These are phyloP conservation scores for Nemania serpens DNA, from an alignment of 2,329 filamentous ascomycete genomes.

Conservation along the genomic window DNA sequence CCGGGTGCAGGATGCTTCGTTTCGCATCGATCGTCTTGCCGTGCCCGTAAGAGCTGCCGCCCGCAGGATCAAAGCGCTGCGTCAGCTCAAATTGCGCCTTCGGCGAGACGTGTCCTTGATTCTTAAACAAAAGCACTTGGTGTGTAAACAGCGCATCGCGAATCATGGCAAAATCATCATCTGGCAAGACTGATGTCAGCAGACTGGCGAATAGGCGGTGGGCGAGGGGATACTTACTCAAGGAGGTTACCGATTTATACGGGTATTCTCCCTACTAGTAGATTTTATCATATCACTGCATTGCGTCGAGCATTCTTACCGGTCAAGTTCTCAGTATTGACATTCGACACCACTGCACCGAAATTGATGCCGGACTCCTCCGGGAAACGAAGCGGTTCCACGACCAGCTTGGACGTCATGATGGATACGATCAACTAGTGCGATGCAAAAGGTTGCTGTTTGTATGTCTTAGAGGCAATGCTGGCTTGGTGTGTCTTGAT, in stretches of 20 bases:
- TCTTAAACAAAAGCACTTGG: slow-evolving; percentile 73
- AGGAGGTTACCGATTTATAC: slow-evolving; percentile 65
- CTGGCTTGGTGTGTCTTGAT: no score
- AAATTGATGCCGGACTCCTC: slow-evolving; percentile 57
- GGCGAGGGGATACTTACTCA: slow-evolving; percentile 46
- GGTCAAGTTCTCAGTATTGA: slow-evolving; percentile 65
- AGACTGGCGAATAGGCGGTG: neutral
- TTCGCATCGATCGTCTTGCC: slow-evolving; percentile 72
- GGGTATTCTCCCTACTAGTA: slow-evolving; percentile 54
- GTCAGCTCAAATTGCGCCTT: slow-evolving; percentile 77
- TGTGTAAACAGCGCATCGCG: slow-evolving; percentile 68
- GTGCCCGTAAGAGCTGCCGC: slow-evolving; percentile 70
- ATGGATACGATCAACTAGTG: neutral
- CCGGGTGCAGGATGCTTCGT: slow-evolving; percentile 72
- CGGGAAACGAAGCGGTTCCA: slow-evolving; percentile 46
- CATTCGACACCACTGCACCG: slow-evolving; percentile 62
- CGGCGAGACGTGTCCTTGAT: slow-evolving; percentile 66
- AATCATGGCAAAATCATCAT: slow-evolving; percentile 67
- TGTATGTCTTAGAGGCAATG: neutral
- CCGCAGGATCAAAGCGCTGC: slow-evolving; percentile 69
- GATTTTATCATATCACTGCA: slow-evolving; percentile 27
- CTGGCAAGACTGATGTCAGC: slow-evolving; percentile 44
- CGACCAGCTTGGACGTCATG: slow-evolving; percentile 36
- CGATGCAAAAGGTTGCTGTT: neutral
- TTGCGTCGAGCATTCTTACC: slow-evolving; percentile 50